Conservation (phyloP, 768 basidiomycete species). For the Candolleomyces eurysporus region DNA sequence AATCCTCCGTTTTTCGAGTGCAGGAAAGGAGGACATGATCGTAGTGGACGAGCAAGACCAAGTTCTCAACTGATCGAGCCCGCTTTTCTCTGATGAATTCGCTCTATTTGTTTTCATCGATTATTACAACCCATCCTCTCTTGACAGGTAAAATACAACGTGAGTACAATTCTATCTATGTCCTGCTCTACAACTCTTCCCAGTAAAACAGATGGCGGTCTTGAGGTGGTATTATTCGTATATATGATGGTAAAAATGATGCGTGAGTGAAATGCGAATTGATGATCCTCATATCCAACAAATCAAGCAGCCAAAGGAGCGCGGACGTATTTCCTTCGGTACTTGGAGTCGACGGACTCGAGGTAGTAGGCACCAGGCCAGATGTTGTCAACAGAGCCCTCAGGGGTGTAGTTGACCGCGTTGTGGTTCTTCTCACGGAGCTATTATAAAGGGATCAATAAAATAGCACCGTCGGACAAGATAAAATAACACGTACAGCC, state of each 20-base stretch:
- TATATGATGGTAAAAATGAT: neutral
- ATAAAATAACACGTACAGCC: constrained; percentile 41
- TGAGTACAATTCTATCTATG: constrained; percentile 10
- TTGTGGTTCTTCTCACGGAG: constrained; percentile 98
- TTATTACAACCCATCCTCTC: constrained; percentile 2
- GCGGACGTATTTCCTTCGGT: constrained; percentile 81
- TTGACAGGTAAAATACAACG: constrained; percentile 11
- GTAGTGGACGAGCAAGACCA: neutral
- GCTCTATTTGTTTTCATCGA: too few species aligned
- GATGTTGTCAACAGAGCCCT: constrained; percentile 87
- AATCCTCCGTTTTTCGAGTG: constrained; percentile 14
- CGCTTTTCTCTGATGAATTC: neutral
- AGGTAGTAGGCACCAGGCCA: constrained; percentile 96
- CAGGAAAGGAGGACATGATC: neutral
- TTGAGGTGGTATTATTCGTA: neutral
- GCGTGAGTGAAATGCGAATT: neutral
- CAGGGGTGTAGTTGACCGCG: constrained; percentile 77
- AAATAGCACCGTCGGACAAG: constrained; percentile 5
- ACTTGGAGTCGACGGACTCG: constrained; percentile 84
- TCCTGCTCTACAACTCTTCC: constrained; percentile 7
- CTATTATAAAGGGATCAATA: constrained; percentile 36
- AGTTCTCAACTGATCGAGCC: neutral
- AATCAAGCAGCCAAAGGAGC: constrained; percentile 37
- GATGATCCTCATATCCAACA: neutral
- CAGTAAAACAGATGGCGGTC: neutral